A percentile compares a stretch with the other conserved stretches of the same genome.
Evolutionary conservation across 2,329 filamentous ascomycete genomes (phyloP).

Genomic region (Fusarium buharicum): DNA sequence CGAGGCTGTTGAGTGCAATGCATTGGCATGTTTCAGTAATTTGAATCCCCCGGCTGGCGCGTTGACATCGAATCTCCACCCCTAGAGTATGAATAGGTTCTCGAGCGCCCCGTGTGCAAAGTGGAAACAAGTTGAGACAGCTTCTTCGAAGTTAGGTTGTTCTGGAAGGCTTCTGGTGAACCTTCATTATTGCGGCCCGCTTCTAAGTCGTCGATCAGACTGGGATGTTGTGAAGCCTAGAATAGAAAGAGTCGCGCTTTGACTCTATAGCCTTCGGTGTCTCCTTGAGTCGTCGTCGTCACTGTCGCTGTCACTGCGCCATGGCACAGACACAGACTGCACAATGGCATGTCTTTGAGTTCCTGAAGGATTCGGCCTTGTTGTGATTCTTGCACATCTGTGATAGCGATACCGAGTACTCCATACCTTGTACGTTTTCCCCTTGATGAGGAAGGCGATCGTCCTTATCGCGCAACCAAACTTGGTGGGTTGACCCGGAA

Average conservation of each 20-base stretch:
- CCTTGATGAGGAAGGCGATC: slow-evolving; percentile 10
- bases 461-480: slow-evolving; percentile 9
- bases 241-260: slow-evolving; percentile 10
- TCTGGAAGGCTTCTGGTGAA: slow-evolving; percentile 44
- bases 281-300: not conserved
- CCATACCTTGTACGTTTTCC: not conserved
- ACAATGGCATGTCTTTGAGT: not conserved
- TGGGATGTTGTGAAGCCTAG: slow-evolving; percentile 19
- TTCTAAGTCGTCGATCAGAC: slow-evolving; percentile 18
- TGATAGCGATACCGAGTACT: not conserved
- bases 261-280: slow-evolving; percentile 14
- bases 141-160: slow-evolving; percentile 30
- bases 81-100: not conserved
- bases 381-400: slow-evolving; percentile 19
- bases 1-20: not conserved
- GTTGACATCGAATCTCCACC: slow-evolving; percentile 21
- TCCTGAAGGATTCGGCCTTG: slow-evolving; percentile 17
- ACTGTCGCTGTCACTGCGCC: slow-evolving; percentile 32
- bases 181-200: slow-evolving; percentile 17
- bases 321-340: slow-evolving; percentile 5
- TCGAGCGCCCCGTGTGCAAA: slow-evolving; percentile 2
- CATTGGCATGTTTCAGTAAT: slow-evolving; percentile 18
- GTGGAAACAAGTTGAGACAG: slow-evolving; percentile 26
- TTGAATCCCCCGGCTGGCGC: slow-evolving; percentile 15
- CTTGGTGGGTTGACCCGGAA: slow-evolving; percentile 4